Evolutionary conservation across 805 yeast species (phyloP).

Genomic region (Candida multigemmis): DNA sequence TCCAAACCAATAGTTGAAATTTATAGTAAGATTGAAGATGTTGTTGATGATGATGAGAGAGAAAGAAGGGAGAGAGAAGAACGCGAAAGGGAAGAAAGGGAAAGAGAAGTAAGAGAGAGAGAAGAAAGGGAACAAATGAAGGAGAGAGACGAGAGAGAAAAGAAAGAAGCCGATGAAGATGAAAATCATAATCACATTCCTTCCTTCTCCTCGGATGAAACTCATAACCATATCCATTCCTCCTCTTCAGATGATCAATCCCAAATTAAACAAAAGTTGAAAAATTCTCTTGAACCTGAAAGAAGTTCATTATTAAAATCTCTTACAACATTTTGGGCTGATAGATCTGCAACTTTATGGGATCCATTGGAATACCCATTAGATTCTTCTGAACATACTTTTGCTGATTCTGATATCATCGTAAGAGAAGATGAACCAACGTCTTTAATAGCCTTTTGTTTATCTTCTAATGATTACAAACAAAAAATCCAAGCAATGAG

Average conservation of each 20-base stretch:
- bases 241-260: too few relatives aligned
- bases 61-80: constrained; percentile 4
- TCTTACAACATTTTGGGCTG: constrained; percentile 92
- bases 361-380: constrained; percentile 84
- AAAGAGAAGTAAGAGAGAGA: constrained; percentile 1
- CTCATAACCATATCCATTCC: too few relatives aligned
- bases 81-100: constrained; percentile 2
- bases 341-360: constrained; percentile 92
- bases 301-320: constrained; percentile 73
- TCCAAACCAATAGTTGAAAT: constrained; percentile 88
- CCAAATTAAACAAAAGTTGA: constrained; percentile 1
- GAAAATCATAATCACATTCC: neutral
- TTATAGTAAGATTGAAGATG: constrained; percentile 81
- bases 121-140: neutral
- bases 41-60: constrained; percentile 47
- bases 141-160: constrained; percentile 1
- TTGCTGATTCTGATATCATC: constrained; percentile 87
- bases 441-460: constrained; percentile 86
- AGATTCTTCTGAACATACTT: constrained; percentile 74
- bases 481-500: constrained; percentile 41
- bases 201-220: neutral
- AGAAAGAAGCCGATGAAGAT: constrained; percentile 1
- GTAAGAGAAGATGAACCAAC: constrained; percentile 96
- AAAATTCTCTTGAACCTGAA: constrained; percentile 41
- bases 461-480: constrained; percentile 75